A percentile compares a stretch with the other conserved stretches of the same genome.
Conservation (phyloP, 306 rosid genomes). For the Sphenostylis stenocarpa region DNA sequence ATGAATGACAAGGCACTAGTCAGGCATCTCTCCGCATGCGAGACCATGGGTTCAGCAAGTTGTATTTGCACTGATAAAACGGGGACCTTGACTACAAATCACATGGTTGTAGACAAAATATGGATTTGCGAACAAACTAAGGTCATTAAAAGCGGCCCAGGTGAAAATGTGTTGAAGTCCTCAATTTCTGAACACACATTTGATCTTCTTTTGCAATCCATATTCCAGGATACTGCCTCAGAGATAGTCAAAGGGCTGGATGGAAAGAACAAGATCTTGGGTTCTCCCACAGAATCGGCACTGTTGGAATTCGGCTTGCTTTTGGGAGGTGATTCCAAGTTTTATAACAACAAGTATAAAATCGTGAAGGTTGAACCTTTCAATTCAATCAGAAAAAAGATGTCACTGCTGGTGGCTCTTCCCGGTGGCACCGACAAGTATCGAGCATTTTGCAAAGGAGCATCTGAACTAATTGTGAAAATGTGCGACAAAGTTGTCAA, state of each 20-base stretch:
- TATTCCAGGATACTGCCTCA: conserved; percentile 73
- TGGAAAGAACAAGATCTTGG: conserved; percentile 56
- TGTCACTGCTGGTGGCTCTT: conserved; percentile 71
- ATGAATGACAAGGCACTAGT: conserved; percentile 90
- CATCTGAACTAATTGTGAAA: conserved; percentile 68
- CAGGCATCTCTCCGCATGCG: conserved; percentile 90
- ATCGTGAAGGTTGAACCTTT: conserved; percentile 74
- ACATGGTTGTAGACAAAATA: conserved; percentile 75
- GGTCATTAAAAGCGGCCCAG: conserved; percentile 12
- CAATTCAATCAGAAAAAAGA: conserved; percentile 68
- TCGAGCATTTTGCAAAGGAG: conserved; percentile 84
- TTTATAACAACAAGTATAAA: conserved; percentile 48
- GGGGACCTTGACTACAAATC: conserved; percentile 89
- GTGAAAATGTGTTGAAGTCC: conserved; percentile 39
- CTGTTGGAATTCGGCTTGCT: conserved; percentile 71
- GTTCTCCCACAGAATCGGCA: conserved; percentile 84
- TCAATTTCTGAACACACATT: conserved; percentile 39
- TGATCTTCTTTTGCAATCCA: conserved; percentile 67
- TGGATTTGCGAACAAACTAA: conserved; percentile 67
- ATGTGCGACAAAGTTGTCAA: conserved; percentile 67
- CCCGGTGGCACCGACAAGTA: conserved; percentile 43
- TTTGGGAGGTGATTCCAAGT: conserved; percentile 54
- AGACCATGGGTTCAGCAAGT: conserved; percentile 89
- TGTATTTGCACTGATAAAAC: conserved; percentile 92
- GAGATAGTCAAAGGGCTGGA: conserved; percentile 67